Percentiles rank a stretch among this genome's conserved stretches.
Conservation (phyloP, 208 protist genomes). For the Tetramitus jugosus region DNA sequence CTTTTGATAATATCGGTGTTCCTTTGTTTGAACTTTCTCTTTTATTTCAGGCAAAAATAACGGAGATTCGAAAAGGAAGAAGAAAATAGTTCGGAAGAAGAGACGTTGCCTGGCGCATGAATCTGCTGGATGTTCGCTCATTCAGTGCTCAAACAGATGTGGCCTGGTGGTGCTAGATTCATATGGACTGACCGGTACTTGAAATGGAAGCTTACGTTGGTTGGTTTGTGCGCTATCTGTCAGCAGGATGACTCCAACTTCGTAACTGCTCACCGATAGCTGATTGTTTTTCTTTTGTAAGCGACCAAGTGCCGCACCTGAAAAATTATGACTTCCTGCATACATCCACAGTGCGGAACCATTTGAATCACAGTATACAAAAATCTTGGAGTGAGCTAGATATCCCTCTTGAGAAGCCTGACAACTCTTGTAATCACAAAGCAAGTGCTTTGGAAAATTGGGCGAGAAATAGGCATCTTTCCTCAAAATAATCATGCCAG, state of each 20-base stretch:
- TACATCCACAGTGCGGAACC: not conserved
- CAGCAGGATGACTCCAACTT: not conserved
- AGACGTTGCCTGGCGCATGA: too few species aligned
- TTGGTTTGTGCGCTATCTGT: not conserved
- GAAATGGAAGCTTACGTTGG: not conserved
- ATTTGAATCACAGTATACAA: not conserved
- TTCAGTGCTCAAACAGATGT: too few species aligned
- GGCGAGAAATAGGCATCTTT: not conserved
- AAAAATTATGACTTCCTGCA: constrained; percentile 8
- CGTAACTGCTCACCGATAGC: constrained; percentile 8
- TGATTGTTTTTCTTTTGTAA: constrained; percentile 8
- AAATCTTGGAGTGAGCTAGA: not conserved
- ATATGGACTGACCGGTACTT: not conserved
- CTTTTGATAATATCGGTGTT: too few species aligned
- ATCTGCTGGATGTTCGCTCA: too few species aligned
- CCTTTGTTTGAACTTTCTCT: too few species aligned
- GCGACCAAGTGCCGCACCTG: not conserved
- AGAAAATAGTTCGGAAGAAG: too few species aligned
- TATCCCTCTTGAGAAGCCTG: not conserved
- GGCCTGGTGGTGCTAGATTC: too few species aligned
- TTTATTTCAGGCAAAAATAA: too few species aligned
- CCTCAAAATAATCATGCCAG: constrained; percentile 11
- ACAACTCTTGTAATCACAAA: not conserved
- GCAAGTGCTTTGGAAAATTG: not conserved
- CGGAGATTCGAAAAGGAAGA: too few species aligned